Percentiles rank a stretch among this genome's conserved stretches.
These are phyloP conservation scores for Scorias spongiosa DNA, from an alignment of 2,329 filamentous ascomycete species.

Conservation along the genomic window DNA sequence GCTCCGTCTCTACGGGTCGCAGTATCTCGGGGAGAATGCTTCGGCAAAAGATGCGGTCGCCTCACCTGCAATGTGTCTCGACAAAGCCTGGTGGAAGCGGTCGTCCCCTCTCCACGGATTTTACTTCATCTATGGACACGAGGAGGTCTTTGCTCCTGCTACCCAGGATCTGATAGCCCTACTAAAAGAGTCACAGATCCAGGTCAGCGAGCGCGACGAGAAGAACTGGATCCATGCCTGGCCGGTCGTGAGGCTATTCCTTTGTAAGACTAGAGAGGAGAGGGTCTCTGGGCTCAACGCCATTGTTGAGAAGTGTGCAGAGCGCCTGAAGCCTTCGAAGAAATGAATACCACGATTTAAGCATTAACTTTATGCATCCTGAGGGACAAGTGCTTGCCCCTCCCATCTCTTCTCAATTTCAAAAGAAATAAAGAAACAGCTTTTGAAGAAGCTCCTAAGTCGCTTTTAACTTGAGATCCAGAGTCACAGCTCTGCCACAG, in stretches of 20 bases:
- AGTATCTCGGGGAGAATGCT: conserved; percentile 45
- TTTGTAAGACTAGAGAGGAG: conserved; percentile 32
- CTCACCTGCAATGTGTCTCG: conserved; percentile 59
- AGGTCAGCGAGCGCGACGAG: conserved; percentile 45
- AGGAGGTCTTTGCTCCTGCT: conserved; percentile 64
- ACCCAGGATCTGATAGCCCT: conserved; percentile 44
- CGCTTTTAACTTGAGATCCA: no score
- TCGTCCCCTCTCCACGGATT: conserved; percentile 53
- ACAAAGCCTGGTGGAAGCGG: conserved; percentile 49
- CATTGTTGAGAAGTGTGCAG: conserved; percentile 21
- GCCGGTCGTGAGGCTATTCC: conserved; percentile 54
- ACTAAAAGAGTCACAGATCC: conserved; percentile 38
- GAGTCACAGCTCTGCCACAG: no score
- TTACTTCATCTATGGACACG: conserved; percentile 55
- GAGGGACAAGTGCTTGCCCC: no score
- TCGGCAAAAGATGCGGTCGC: conserved; percentile 39
- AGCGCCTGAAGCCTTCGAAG: neutral
- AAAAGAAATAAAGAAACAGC: no score
- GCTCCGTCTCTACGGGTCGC: conserved; percentile 53
- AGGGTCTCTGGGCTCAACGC: conserved; percentile 32
- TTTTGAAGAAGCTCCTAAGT: no score
- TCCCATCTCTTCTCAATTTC: no score
- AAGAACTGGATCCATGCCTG: conserved; percentile 62
- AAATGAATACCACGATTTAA: neutral
- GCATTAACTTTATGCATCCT: no score